These are phyloP conservation scores for Sporothrix dimorphospora DNA, from an alignment of 2,329 filamentous ascomycete genomes.

Conservation along the genomic window DNA sequence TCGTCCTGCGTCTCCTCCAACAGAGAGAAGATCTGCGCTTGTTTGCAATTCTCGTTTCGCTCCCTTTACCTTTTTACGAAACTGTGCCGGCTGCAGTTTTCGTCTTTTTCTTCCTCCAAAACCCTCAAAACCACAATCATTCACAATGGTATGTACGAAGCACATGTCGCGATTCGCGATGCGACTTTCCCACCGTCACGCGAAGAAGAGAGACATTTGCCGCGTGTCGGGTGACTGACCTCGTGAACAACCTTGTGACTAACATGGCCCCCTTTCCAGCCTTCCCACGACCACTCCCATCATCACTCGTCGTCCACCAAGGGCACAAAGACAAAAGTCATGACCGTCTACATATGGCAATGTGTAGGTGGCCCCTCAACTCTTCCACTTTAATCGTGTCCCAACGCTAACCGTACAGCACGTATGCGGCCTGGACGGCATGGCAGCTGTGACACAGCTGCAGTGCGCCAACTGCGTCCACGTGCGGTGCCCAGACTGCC, in stretches of 20 bases:
- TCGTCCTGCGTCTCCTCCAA: background rate
- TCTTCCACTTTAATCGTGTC: no score
- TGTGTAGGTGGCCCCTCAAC: slow-evolving; percentile 22
- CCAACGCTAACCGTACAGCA: slow-evolving; percentile 25
- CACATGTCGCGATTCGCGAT: background rate
- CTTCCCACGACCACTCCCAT: slow-evolving; percentile 17
- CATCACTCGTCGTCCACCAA: slow-evolving; percentile 13
- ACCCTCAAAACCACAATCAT: background rate
- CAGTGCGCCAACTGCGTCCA: slow-evolving; percentile 34
- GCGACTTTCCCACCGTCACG: no score
- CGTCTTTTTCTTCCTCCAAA: background rate
- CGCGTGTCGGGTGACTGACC: background rate
- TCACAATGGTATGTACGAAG: slow-evolving; percentile 4
- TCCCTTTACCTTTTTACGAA: background rate
- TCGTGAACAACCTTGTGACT: slow-evolving; percentile 6
- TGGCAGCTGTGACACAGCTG: slow-evolving; percentile 30
- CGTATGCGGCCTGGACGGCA: slow-evolving; percentile 30
- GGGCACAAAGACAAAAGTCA: background rate
- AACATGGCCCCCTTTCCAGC: slow-evolving; percentile 10
- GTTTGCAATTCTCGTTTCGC: background rate
- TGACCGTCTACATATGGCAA: slow-evolving; percentile 26
- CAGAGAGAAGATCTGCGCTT: background rate
- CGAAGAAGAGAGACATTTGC: no score
- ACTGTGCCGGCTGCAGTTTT: slow-evolving; percentile 6
- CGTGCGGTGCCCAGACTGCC: slow-evolving; percentile 32